phyloP scores from a whole-genome alignment of 768 basidiomycete species.

The Lepiota brunneoincarnata region DNA sequence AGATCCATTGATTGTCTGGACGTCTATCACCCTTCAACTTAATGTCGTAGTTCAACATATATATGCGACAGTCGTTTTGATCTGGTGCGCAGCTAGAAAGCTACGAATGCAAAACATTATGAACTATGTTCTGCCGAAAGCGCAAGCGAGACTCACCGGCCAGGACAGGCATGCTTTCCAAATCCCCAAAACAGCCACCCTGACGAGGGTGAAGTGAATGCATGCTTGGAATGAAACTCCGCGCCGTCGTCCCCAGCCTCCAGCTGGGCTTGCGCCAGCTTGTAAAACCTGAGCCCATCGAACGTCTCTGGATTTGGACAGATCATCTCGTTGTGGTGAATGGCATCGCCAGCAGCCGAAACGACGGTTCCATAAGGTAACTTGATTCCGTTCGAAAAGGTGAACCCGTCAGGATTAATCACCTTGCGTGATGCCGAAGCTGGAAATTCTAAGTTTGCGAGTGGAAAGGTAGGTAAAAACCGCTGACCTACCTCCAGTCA shows the following conservation, averaged over 20 bases:
- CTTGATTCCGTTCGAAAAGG: constrained; percentile 39
- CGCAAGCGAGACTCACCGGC: no score
- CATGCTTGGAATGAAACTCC: constrained; percentile 3
- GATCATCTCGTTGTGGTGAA: constrained; percentile 1
- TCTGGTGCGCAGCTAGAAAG: constrained; percentile 32
- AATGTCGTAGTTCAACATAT: constrained; percentile 33
- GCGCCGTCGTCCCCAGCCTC: not conserved
- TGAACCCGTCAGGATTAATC: constrained; percentile 30
- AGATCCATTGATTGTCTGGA: constrained; percentile 16
- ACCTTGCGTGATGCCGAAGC: constrained; percentile 31
- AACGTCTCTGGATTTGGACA: no score
- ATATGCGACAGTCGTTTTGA: constrained; percentile 31
- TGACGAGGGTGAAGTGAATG: constrained; percentile 3
- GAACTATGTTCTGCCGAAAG: no score
- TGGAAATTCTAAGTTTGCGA: constrained; percentile 7
- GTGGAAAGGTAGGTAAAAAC: not conserved
- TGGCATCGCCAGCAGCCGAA: constrained; percentile 14
- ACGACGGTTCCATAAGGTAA: constrained; percentile 13
- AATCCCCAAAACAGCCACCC: constrained; percentile 2
- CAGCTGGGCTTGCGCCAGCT: constrained; percentile 1
- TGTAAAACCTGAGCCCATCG: constrained; percentile 8
- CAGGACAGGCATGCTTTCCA: no score
- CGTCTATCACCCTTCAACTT: constrained; percentile 23
- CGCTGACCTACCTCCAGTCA: constrained; percentile 10
- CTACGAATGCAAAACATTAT: constrained; percentile 20